A percentile compares a stretch with the other conserved stretches of the same genome.
These are phyloP conservation scores for Dryas octopetala DNA, from an alignment of 306 rosid species.

Conservation along the genomic window DNA sequence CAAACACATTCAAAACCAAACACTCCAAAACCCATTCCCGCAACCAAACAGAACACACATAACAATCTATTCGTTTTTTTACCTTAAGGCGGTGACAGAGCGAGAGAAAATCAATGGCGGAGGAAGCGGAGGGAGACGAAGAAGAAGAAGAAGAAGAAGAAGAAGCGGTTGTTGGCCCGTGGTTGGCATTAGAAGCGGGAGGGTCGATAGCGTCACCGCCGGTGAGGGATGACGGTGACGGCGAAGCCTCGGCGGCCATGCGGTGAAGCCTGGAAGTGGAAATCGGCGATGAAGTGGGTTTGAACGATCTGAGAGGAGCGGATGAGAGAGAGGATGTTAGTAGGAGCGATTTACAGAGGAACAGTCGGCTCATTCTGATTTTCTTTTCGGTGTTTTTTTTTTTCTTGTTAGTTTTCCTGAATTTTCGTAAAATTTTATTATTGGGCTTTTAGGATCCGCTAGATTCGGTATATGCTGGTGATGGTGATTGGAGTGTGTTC, in stretches of 20 bases:
- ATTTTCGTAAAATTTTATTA: neutral
- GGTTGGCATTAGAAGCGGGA: constrained; percentile 28
- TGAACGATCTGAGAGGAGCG: constrained; percentile 23
- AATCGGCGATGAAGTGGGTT: constrained; percentile 7
- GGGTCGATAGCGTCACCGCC: constrained; percentile 31
- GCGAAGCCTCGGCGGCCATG: constrained; percentile 47
- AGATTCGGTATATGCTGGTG: too few relatives aligned
- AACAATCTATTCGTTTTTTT: neutral
- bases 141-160: constrained; percentile 28
- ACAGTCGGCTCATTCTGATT: constrained; percentile 19
- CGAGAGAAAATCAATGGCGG: constrained; percentile 78
- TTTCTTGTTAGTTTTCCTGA: neutral
- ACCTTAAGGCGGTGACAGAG: constrained; percentile 87
- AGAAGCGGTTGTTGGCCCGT: constrained; percentile 37
- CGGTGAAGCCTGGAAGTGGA: constrained; percentile 23
- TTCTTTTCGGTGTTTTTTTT: neutral
- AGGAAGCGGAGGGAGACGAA: constrained; percentile 39
- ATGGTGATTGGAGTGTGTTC: too few relatives aligned
- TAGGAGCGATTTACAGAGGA: constrained; percentile 25
- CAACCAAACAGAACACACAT: neutral
- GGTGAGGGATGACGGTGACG: constrained; percentile 31
- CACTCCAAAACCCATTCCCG: neutral
- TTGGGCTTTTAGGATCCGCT: neutral
- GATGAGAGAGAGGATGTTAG: constrained; percentile 12
- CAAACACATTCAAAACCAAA: neutral